Base-by-base conservation (phyloP, 192 early-diverging fungal species). In the Thamnidium elegans region DNA sequence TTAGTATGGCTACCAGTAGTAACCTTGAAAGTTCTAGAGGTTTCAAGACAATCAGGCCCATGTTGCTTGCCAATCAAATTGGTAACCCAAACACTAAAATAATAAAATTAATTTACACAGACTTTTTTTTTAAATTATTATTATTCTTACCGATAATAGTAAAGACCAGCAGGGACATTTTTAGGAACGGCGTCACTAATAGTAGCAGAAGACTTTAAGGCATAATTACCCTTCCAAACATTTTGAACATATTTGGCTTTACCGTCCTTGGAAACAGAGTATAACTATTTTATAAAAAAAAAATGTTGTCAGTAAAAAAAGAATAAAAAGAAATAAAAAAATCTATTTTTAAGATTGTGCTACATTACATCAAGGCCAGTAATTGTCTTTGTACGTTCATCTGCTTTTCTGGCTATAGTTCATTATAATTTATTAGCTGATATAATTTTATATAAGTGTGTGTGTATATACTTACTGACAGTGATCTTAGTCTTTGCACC, bases 51-150 rank as follows among this genome's bases (percentile, higher is more conserved):
- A 42, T 67, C 71, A 45, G 71, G 71, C 6, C 71, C 71, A 34
- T 72, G 71, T 59, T 67, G 59, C 7, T 65, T 65, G 17, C 63
- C 48, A 15, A 72, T 56, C 21, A 26, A 31, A 50, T 72, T 72
- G 60, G 71, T 72, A 21, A 72, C 71, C 71, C 71, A 72, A 26
- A 72, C 71, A 67, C 64, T 66, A 65, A 36, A 36, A 39, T 36
- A 51, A 55, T 26, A 20, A 45, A 17, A 32, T 19, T 21, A 42
- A 53, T 46, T 45, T 23, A 46, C 58, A 23, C 36, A 26, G 26
- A 26, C 1, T 26, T 26, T 36, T 26, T 32, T 11, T 15, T 30
- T 11, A 42, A 20, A 58, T 31, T 34, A 21, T 15, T 19, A 15
- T 58, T 2, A 42, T 36, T 17, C 14, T 56, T 66, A 66, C 64